These are phyloP conservation scores for Dictyostelium brefeldianum DNA, from an alignment of 78 protist genomes.

Conservation along the genomic window DNA sequence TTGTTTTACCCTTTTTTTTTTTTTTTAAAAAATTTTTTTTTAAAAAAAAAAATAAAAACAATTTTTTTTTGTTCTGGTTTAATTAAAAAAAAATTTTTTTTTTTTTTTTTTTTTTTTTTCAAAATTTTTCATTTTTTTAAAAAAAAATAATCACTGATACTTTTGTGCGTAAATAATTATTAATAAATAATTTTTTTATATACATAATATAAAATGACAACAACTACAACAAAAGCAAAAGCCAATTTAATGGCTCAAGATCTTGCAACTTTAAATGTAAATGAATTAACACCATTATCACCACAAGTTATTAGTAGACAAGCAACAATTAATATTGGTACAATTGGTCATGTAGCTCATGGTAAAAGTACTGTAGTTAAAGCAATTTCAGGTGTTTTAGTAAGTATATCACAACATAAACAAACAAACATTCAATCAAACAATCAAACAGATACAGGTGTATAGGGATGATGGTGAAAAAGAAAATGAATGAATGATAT, in stretches of 20 bases:
- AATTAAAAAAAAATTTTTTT: too few species aligned
- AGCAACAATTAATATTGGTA: slow-evolving; percentile 99
- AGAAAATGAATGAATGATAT: background rate
- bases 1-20: too few species aligned
- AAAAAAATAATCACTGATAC: too few species aligned
- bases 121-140: too few species aligned
- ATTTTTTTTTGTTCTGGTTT: too few species aligned
- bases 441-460: background rate
- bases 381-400: slow-evolving; percentile 98
- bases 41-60: too few species aligned
- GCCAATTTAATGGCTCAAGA: slow-evolving; percentile 62
- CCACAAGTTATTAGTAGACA: slow-evolving; percentile 98
- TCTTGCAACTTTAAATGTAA: slow-evolving; percentile 59
- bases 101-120: too few species aligned
- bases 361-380: slow-evolving; percentile 99
- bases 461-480: background rate
- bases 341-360: slow-evolving; percentile 99
- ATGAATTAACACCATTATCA: slow-evolving; percentile 90
- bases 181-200: too few species aligned
- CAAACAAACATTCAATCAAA: too few species aligned
- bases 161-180: too few species aligned
- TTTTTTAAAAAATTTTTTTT: too few species aligned
- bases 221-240: slow-evolving; percentile 13
- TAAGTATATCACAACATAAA: too few species aligned
- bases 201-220: background rate